phyloP scores from a whole-genome alignment of 176 grass and related monocot genomes.

The Cenchrus purpureus region DNA sequence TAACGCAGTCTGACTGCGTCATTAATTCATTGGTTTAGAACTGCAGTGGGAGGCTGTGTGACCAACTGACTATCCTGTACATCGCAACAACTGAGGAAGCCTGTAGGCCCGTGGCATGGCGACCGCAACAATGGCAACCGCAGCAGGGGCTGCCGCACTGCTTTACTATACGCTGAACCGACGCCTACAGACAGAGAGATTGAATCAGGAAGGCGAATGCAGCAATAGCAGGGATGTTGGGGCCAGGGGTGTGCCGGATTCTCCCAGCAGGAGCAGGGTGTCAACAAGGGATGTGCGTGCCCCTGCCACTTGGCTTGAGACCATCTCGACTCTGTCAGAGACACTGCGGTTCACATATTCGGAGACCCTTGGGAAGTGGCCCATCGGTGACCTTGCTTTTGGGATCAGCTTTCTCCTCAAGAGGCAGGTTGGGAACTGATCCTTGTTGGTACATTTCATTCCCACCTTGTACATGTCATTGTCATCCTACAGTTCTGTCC shows the following conservation, averaged over 20 bases:
- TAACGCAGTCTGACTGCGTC: not conserved
- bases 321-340: slow-evolving; percentile 93
- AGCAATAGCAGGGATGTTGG: slow-evolving; percentile 32
- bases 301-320: slow-evolving; percentile 92
- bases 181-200: slow-evolving; percentile 49
- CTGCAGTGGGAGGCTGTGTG: not conserved
- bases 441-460: not conserved
- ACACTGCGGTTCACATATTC: slow-evolving; percentile 93
- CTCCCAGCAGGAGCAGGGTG: slow-evolving; percentile 53
- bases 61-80: not conserved
- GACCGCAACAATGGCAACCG: slow-evolving; percentile 79
- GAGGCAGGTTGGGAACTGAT: slow-evolving; percentile 66
- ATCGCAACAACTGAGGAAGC: not conserved
- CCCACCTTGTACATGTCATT: not conserved
- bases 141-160: slow-evolving; percentile 69
- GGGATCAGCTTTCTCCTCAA: slow-evolving; percentile 93
- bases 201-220: slow-evolving; percentile 50
- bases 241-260: not conserved
- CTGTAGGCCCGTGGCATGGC: slow-evolving; percentile 43
- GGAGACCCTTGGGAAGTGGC: slow-evolving; percentile 97
- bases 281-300: slow-evolving; percentile 77
- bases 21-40: not conserved
- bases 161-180: slow-evolving; percentile 80
- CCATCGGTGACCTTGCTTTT: slow-evolving; percentile 91
- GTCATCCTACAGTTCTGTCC: not conserved